Conservation (phyloP, 2,329 filamentous ascomycete genomes). For the Penicillium sp. region DNA sequence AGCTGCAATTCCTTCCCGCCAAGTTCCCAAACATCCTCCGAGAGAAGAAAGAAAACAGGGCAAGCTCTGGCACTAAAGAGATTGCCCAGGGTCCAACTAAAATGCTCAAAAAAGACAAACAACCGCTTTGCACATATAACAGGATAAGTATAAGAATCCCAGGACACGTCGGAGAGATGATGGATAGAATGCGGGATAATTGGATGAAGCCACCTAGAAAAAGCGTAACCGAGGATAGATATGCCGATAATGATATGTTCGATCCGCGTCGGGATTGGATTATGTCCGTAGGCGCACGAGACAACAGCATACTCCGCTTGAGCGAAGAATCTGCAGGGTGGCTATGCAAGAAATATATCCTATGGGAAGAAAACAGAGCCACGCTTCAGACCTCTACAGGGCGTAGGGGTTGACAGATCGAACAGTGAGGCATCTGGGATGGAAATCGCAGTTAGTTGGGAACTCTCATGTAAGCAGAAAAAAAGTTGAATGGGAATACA, state of each 20-base stretch:
- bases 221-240: slow-evolving; percentile 13
- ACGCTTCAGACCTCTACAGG: slow-evolving; percentile 33
- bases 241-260: slow-evolving; percentile 24
- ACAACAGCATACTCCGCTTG: slow-evolving; percentile 9
- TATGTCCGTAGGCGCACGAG: slow-evolving; percentile 22
- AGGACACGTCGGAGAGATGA: slow-evolving; percentile 13
- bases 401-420: slow-evolving; percentile 53
- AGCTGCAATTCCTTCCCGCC: slow-evolving; percentile 18
- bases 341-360: slow-evolving; percentile 29
- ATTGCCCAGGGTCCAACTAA: slow-evolving; percentile 17
- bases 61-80: slow-evolving; percentile 13
- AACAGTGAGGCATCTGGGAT: slow-evolving; percentile 48
- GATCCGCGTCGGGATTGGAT: slow-evolving; percentile 20
- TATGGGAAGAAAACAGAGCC: slow-evolving; percentile 18
- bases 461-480: neutral
- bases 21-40: slow-evolving; percentile 3
- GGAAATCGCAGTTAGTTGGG: neutral
- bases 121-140: slow-evolving; percentile 26
- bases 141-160: slow-evolving; percentile 23
- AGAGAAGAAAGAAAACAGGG: slow-evolving; percentile 9
- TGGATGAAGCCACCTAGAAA: slow-evolving; percentile 6
- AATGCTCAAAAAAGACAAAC: slow-evolving; percentile 20
- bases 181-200: slow-evolving; percentile 4
- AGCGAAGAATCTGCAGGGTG: slow-evolving; percentile 24
- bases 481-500: slow-evolving; percentile 48